These are phyloP conservation scores for Komagataella ulmi DNA, from an alignment of 805 yeast genomes.

Conservation along the genomic window DNA sequence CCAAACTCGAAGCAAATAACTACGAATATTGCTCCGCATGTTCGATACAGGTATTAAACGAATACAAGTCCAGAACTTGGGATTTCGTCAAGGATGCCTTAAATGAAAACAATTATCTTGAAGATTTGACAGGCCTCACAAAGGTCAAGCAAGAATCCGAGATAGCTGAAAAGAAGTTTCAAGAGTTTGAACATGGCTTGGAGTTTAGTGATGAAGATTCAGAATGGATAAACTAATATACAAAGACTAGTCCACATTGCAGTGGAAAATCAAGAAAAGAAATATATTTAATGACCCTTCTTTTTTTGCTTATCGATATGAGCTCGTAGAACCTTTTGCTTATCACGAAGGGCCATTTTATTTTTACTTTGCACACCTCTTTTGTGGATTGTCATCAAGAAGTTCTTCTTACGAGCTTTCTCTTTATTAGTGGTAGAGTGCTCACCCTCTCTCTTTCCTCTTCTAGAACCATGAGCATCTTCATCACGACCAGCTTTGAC, in stretches of 20 bases:
- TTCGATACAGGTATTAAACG: constrained; percentile 41
- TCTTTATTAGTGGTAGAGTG: constrained; percentile 93
- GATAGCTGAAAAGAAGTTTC: constrained; percentile 22
- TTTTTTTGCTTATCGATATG: constrained; percentile 86
- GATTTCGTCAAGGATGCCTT: constrained; percentile 64
- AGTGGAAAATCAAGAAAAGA: background rate
- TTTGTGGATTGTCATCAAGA: constrained; percentile 97
- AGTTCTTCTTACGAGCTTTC: constrained; percentile 96
- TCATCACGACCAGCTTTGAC: constrained; percentile 89
- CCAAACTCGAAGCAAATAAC: constrained; percentile 57
- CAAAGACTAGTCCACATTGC: background rate
- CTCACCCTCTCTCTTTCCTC: constrained; percentile 61
- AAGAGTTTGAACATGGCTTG: constrained; percentile 23
- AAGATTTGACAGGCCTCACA: constrained; percentile 66
- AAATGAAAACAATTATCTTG: constrained; percentile 52
- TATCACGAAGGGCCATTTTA: constrained; percentile 78
- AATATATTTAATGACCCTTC: constrained; percentile 35
- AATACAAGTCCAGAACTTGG: constrained; percentile 54
- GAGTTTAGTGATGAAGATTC: constrained; percentile 16
- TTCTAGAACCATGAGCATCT: constrained; percentile 79
- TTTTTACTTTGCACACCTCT: constrained; percentile 89
- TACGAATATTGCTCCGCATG: constrained; percentile 84
- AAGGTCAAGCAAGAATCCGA: constrained; percentile 66
- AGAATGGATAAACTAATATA: background rate
- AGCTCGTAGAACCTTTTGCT: constrained; percentile 75